A percentile compares a stretch with the other conserved stretches of the same genome.
Conservation (phyloP, 1,139 yeast species). For the Geotrichum citri-aurantii region DNA sequence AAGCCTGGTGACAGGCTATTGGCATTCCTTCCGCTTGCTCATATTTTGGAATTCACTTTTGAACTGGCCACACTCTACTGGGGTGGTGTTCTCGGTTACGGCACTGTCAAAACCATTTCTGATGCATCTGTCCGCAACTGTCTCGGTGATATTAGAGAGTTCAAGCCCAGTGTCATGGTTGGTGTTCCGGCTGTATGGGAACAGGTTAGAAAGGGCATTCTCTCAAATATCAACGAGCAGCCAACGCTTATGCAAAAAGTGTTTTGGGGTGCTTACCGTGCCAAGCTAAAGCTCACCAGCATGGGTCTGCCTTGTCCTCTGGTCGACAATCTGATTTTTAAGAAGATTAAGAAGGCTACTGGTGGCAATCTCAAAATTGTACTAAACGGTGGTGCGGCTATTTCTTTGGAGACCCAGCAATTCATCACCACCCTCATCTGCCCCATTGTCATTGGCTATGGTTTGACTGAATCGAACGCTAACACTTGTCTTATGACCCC, state of each 20-base stretch:
- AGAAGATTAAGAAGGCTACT: conserved; percentile 87
- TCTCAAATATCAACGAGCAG: conserved; percentile 63
- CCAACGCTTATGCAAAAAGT: conserved; percentile 68
- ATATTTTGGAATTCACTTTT: conserved; percentile 85
- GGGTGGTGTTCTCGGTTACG: conserved; percentile 91
- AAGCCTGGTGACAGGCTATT: conserved; percentile 60
- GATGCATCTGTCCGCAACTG: conserved; percentile 79
- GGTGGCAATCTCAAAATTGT: conserved; percentile 78
- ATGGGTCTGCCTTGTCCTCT: conserved; percentile 65
- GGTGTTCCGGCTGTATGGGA: conserved; percentile 99
- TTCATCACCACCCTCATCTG: conserved; percentile 73
- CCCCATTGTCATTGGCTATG: conserved; percentile 93
- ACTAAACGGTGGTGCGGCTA: conserved; percentile 93
- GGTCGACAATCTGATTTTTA: conserved; percentile 66
- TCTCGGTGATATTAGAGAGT: conserved; percentile 79
- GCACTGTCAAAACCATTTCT: conserved; percentile 84
- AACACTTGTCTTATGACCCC: conserved; percentile 71
- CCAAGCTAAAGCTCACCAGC: conserved; percentile 57
- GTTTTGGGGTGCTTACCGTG: conserved; percentile 83
- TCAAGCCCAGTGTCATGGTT: conserved; percentile 90
- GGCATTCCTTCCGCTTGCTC: conserved; percentile 92
- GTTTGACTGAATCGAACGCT: conserved; percentile 94
- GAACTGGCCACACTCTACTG: conserved; percentile 77
- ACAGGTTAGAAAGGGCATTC: conserved; percentile 84
- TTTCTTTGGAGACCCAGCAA: conserved; percentile 78